phyloP scores from a whole-genome alignment of 306 rosid genomes.

The Ammopiptanthus mongolicus region DNA sequence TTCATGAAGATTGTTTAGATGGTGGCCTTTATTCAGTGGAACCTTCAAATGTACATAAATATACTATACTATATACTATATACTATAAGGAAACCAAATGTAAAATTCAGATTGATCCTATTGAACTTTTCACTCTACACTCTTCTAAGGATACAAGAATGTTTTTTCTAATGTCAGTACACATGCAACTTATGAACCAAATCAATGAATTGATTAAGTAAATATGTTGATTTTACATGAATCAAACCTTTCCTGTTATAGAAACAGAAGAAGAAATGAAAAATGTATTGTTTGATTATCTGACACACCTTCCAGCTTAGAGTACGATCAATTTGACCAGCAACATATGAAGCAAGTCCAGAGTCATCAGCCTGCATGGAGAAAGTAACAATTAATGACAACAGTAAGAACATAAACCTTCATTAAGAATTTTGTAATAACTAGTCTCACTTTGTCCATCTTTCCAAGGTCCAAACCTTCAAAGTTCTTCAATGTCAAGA shows the following conservation, averaged over 20 bases:
- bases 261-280: background rate
- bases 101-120: background rate
- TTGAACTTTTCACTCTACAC: background rate
- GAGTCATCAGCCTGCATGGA: conserved; percentile 66
- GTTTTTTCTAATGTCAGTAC: background rate
- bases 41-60: background rate
- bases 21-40: background rate
- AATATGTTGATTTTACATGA: background rate
- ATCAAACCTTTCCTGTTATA: background rate
- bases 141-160: background rate
- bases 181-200: background rate
- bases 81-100: background rate
- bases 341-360: conserved; percentile 83
- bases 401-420: background rate
- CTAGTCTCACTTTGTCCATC: conserved; percentile 57
- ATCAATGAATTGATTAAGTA: background rate
- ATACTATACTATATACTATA: background rate
- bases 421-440: background rate
- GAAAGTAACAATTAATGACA: background rate
- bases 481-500: conserved; percentile 86
- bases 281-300: background rate
- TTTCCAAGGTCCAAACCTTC: conserved; percentile 81
- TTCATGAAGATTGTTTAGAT: background rate
- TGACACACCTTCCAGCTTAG: conserved; percentile 82
- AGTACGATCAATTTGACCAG: conserved; percentile 81